Evolutionary conservation across 768 basidiomycete genomes (phyloP).

Genomic region (Termitomyces sp.): DNA sequence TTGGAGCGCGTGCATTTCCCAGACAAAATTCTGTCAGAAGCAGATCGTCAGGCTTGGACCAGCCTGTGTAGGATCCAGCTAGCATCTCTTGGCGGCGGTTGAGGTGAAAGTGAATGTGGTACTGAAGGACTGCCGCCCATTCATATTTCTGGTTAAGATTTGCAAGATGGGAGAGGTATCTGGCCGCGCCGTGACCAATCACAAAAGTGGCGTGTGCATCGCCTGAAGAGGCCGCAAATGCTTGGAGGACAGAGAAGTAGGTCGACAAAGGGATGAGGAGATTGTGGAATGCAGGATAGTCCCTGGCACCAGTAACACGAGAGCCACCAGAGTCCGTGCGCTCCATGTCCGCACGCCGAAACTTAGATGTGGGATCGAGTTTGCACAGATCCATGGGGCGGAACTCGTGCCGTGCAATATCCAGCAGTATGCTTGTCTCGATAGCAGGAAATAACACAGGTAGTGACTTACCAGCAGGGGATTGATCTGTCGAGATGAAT

Average conservation of each 20-base stretch:
- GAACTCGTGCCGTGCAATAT: neutral
- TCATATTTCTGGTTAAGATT: neutral
- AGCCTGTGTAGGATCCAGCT: neutral
- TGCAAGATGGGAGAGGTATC: neutral
- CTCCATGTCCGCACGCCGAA: neutral
- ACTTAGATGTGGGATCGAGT: neutral
- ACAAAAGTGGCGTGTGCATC: neutral
- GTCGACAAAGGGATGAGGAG: neutral
- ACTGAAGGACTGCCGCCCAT: neutral
- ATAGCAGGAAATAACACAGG: too few relatives aligned
- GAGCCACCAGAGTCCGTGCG: neutral
- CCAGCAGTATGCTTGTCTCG: too few relatives aligned
- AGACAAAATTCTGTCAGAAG: neutral
- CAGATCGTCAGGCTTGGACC: neutral
- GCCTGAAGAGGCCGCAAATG: neutral
- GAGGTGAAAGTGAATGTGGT: conserved; percentile 4
- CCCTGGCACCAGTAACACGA: neutral
- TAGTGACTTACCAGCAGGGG: too few relatives aligned
- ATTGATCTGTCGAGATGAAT: too few relatives aligned
- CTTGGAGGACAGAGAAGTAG: neutral
- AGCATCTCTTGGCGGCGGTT: neutral
- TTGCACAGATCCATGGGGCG: neutral
- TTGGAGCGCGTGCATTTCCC: neutral
- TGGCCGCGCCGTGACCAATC: neutral
- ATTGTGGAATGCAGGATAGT: neutral